Evolutionary conservation across 2,329 filamentous ascomycete species (phyloP).

Genomic region (Epichloe glyceriae): DNA sequence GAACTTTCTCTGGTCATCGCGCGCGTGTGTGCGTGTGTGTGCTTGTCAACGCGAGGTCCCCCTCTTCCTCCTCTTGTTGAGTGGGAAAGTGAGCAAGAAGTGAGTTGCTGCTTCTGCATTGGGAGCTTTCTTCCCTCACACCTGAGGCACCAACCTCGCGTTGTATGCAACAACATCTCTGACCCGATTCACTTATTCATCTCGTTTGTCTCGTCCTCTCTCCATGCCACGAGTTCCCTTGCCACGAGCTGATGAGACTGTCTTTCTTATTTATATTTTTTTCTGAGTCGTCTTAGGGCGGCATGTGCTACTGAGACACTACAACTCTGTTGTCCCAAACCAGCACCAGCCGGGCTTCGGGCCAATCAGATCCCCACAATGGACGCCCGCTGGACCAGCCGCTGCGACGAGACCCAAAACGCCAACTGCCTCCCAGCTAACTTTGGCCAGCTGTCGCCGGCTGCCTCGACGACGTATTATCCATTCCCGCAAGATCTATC

Average conservation of each 20-base stretch:
- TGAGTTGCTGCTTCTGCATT: slow-evolving; percentile 7
- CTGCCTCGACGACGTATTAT: slow-evolving; percentile 8
- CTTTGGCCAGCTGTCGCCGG: slow-evolving; percentile 11
- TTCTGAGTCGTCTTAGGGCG: neutral
- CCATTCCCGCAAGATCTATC: slow-evolving; percentile 3
- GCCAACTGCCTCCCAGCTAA: neutral
- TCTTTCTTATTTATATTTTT: neutral
- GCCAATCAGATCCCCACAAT: slow-evolving; percentile 4
- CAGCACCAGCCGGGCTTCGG: neutral
- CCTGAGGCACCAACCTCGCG: slow-evolving; percentile 6
- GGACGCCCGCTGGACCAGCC: slow-evolving; percentile 3
- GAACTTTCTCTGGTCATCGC: too few species aligned
- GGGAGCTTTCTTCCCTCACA: neutral
- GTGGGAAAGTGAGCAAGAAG: slow-evolving; percentile 5
- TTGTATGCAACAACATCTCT: neutral
- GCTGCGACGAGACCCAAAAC: slow-evolving; percentile 3
- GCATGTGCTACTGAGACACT: neutral
- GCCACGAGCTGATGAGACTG: neutral
- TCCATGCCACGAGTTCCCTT: neutral
- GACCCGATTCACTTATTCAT: neutral
- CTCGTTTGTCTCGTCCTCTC: neutral
- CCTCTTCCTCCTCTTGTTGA: neutral
- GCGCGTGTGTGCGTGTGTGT: neutral
- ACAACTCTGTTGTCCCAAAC: neutral
- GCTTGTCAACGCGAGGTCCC: too few species aligned